phyloP scores from a whole-genome alignment of 352 stramenopile genomes.

The Phytophthora vignae region DNA sequence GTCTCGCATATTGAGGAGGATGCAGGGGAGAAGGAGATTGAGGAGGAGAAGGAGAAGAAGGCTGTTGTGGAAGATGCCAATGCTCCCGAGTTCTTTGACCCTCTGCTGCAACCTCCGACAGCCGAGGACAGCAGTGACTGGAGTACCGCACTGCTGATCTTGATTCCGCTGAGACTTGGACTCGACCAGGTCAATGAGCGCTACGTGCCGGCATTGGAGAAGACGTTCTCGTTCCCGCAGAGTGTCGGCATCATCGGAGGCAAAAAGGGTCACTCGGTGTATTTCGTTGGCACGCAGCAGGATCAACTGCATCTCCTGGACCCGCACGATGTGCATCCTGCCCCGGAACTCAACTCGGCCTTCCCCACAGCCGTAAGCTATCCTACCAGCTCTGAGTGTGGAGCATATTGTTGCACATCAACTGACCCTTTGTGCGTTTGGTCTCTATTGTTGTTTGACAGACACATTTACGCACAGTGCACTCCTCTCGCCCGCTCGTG shows the following conservation, averaged over 20 bases:
- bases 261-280: constrained; percentile 94
- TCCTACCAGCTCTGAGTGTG: neutral
- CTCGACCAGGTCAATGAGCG: constrained; percentile 87
- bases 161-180: constrained; percentile 93
- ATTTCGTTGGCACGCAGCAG: constrained; percentile 94
- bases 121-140: constrained; percentile 64
- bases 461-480: constrained; percentile 69
- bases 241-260: constrained; percentile 96
- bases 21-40: constrained; percentile 8
- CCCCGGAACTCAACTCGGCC: constrained; percentile 70
- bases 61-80: neutral
- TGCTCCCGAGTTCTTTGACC: constrained; percentile 76
- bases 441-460: constrained; percentile 29
- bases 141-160: constrained; percentile 90
- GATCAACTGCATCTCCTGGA: constrained; percentile 86
- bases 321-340: constrained; percentile 81
- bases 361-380: constrained; percentile 74
- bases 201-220: constrained; percentile 80
- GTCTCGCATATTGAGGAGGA: constrained; percentile 65
- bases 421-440: neutral
- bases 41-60: constrained; percentile 11
- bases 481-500: constrained; percentile 63
- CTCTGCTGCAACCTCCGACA: constrained; percentile 78
- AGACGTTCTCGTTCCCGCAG: constrained; percentile 91
- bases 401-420: neutral